Conservation (phyloP, 2,329 filamentous ascomycete species). For the Colletotrichum truncatum region DNA sequence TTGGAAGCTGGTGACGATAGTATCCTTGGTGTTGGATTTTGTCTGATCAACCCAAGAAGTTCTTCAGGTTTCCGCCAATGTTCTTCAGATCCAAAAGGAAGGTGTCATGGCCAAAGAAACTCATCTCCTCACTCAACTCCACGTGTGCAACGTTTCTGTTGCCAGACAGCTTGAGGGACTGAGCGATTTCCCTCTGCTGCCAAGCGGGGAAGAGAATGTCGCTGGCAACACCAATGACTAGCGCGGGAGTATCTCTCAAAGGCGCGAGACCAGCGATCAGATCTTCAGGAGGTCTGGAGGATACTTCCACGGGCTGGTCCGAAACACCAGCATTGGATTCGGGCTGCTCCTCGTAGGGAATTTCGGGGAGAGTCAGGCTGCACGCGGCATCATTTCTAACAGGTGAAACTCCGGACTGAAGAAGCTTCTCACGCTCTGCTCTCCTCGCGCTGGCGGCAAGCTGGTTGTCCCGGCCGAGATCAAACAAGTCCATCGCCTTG, state of each 20-base stretch:
- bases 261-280: slow-evolving; percentile 78
- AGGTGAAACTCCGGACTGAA: slow-evolving; percentile 56
- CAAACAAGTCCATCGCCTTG: slow-evolving; percentile 99
- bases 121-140: slow-evolving; percentile 93
- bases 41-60: slow-evolving; percentile 72
- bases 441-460: slow-evolving; percentile 69
- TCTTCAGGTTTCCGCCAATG: slow-evolving; percentile 83
- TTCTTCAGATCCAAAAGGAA: slow-evolving; percentile 93
- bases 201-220: slow-evolving; percentile 98
- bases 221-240: slow-evolving; percentile 93
- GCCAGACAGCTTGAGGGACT: slow-evolving; percentile 79
- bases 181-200: slow-evolving; percentile 95
- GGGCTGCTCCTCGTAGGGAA: slow-evolving; percentile 87
- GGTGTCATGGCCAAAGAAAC: slow-evolving; percentile 95
- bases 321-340: slow-evolving; percentile 51
- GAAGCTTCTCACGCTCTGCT: slow-evolving; percentile 64
- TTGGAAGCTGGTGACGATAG: too few relatives aligned
- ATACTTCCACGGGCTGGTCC: slow-evolving; percentile 36
- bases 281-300: slow-evolving; percentile 75
- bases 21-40: too few relatives aligned
- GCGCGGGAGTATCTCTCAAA: slow-evolving; percentile 79
- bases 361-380: slow-evolving; percentile 82
- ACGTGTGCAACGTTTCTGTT: slow-evolving; percentile 87
- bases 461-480: slow-evolving; percentile 80
- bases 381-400: slow-evolving; percentile 63